Percentiles rank a stretch among this genome's conserved stretches.
Conservation (phyloP, 2,329 filamentous ascomycete species). For the Hypoxylon sp. region DNA sequence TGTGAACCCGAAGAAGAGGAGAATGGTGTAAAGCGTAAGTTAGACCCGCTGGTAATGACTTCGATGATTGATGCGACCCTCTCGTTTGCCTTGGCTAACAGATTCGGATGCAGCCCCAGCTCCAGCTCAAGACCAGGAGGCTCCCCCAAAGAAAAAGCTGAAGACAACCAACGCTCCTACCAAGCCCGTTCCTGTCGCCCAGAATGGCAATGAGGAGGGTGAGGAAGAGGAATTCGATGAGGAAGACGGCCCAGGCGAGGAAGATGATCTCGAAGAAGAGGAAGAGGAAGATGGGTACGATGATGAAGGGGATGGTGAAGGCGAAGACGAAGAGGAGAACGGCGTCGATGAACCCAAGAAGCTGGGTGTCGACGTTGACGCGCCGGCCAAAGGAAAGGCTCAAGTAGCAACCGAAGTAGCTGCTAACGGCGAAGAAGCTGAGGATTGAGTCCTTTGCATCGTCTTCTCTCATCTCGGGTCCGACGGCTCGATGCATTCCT, state of each 20-base stretch:
- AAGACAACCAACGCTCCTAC: slow-evolving; percentile 49
- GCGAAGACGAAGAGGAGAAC: slow-evolving; percentile 45
- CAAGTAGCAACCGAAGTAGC: slow-evolving; percentile 38
- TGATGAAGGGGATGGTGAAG: slow-evolving; percentile 40
- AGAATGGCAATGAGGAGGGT: slow-evolving; percentile 46
- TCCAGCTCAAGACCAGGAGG: slow-evolving; percentile 41
- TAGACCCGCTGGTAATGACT: not conserved
- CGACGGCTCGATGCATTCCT: not conserved
- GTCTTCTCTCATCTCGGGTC: slow-evolving; percentile 1
- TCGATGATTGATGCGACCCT: not conserved
- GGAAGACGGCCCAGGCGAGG: slow-evolving; percentile 47
- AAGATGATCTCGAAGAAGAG: slow-evolving; percentile 47
- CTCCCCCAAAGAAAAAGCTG: slow-evolving; percentile 54
- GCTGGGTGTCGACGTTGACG: slow-evolving; percentile 48
- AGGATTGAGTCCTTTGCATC: slow-evolving; percentile 38
- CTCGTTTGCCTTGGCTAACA: slow-evolving; percentile 22
- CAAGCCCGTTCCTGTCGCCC: slow-evolving; percentile 47
- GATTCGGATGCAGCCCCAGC: slow-evolving; percentile 16
- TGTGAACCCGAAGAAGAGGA: slow-evolving; percentile 48
- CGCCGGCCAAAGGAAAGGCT: slow-evolving; percentile 42
- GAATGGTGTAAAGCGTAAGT: slow-evolving; percentile 54
- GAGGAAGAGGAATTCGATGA: slow-evolving; percentile 52
- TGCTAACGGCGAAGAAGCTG: slow-evolving; percentile 48
- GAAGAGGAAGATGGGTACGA: slow-evolving; percentile 46
- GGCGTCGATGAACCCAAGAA: slow-evolving; percentile 49